Base-by-base conservation (phyloP, 2,329 filamentous ascomycete genomes). In the Ciborinia camelliae region DNA sequence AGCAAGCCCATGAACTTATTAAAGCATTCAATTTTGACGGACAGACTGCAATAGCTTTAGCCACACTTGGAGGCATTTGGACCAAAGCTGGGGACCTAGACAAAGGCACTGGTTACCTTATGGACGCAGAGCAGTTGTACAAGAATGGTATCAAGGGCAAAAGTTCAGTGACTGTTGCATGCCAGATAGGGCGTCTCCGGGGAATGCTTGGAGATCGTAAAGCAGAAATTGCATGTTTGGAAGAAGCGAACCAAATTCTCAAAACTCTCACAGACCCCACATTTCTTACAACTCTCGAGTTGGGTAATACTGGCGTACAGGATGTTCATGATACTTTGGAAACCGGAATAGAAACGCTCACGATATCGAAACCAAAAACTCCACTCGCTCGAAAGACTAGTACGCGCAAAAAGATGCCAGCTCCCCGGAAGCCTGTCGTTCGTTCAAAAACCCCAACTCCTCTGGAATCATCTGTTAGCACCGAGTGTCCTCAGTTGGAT, bases 1-100 rank as follows among this genome's bases (percentile, higher is more conserved):
- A 97, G 70, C 90, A 95, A 71, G 92, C 92, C 0, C 81, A 89
- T 62, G 91, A 90, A 72, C 84, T 96, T 66, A 91, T 91, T 26
- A 69, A 72, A 41, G 66, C 70, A 26, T 66, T 72, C 12, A 66
- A 69, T 26, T 73, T 73, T 35, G 67, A 73, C 47, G 60, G 62
- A 4, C 84, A 84, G 70, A 76, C 80, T 50, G 81, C 84, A 0
- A 81, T 85, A 67, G 82, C 82, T 9, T 79, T 82, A 4, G 79
- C 81, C 5, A 84, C 84, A 81, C 78, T 82, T 18, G 84, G 83
- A 1, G 81, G 79, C 2, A 76, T 86, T n/a, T 83, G 81, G 66
- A 76, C 84, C 55, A 83, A 81, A 66, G 84, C 84, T n/a, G 84
- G 84, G 28, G 81, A 86, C 61, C 75, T 87, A 2, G 79, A 84